Evolutionary conservation across 2,329 filamentous ascomycete genomes (phyloP).

Genomic region (Arachnomyces sp.): DNA sequence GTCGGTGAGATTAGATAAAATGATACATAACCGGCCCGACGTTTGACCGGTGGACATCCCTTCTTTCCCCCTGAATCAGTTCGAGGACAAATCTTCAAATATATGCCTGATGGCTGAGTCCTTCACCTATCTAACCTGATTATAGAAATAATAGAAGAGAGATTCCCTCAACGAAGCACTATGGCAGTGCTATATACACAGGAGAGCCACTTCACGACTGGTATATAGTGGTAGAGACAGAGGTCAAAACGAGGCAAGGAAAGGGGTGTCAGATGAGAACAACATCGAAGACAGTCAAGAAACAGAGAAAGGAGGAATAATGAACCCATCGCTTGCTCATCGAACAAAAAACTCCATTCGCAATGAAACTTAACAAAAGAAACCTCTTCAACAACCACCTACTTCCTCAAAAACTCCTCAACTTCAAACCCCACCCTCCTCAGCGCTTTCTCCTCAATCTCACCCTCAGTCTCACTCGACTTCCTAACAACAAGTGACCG

Average conservation of each 20-base stretch:
- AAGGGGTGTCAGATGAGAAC: too few species aligned
- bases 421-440: slow-evolving; percentile 79
- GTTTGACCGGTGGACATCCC: too few species aligned
- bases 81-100: too few species aligned
- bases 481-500: slow-evolving; percentile 47
- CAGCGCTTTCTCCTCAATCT: slow-evolving; percentile 60
- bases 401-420: slow-evolving; percentile 55
- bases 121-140: too few species aligned
- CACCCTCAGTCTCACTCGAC: slow-evolving; percentile 19
- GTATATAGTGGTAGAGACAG: neutral
- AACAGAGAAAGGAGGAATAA: neutral
- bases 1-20: too few species aligned
- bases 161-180: too few species aligned
- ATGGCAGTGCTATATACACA: too few species aligned
- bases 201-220: too few species aligned
- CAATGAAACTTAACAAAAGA: slow-evolving; percentile 2
- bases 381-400: slow-evolving; percentile 45
- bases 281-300: neutral
- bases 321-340: neutral
- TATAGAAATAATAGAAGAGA: too few species aligned
- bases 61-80: too few species aligned
- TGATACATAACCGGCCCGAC: too few species aligned
- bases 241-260: slow-evolving; percentile 7
- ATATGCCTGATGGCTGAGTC: too few species aligned
- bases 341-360: slow-evolving; percentile 1